Evolutionary conservation across 2,329 filamentous ascomycete species (phyloP).

Genomic region (Cladosporium cucumerinum): DNA sequence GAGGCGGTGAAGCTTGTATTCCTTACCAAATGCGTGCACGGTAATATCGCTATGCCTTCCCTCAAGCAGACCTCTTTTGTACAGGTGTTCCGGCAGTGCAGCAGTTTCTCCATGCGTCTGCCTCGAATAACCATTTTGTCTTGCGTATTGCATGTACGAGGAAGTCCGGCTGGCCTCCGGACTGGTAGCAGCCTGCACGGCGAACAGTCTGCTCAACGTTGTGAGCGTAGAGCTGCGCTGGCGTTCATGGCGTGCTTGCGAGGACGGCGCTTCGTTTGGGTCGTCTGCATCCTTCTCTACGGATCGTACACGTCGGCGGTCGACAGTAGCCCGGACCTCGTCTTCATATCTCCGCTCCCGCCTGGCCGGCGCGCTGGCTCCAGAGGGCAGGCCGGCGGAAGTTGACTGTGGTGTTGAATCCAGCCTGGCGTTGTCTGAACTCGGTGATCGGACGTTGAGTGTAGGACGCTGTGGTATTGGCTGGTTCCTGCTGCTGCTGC

Average conservation of each 20-base stretch:
- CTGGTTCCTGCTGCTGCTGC: constrained; percentile 4
- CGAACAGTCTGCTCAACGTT: constrained; percentile 45
- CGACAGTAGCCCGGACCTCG: constrained; percentile 23
- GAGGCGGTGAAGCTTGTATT: constrained; percentile 53
- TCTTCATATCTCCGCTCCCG: constrained; percentile 21
- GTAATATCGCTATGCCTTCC: constrained; percentile 55
- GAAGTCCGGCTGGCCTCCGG: constrained; percentile 39
- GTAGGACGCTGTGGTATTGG: constrained; percentile 9
- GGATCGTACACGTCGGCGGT: constrained; percentile 36
- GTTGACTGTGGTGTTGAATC: constrained; percentile 17
- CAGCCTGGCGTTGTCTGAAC: constrained; percentile 16
- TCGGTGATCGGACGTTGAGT: constrained; percentile 12
- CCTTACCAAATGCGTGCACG: constrained; percentile 50
- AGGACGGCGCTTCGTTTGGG: constrained; percentile 39
- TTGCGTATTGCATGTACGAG: constrained; percentile 37
- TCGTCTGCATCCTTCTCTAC: constrained; percentile 51
- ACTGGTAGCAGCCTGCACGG: constrained; percentile 37
- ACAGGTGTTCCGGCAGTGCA: constrained; percentile 50
- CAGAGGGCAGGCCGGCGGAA: constrained; percentile 7
- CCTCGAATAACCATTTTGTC: constrained; percentile 17
- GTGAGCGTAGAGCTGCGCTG: constrained; percentile 42
- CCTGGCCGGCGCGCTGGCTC: constrained; percentile 1
- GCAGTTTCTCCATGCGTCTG: constrained; percentile 23
- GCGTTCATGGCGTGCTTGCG: constrained; percentile 32
- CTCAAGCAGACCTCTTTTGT: constrained; percentile 49